Percentiles rank a stretch among this genome's conserved stretches.
Evolutionary conservation across 768 basidiomycete species (phyloP).

Genomic region (Astraeus odoratus): DNA sequence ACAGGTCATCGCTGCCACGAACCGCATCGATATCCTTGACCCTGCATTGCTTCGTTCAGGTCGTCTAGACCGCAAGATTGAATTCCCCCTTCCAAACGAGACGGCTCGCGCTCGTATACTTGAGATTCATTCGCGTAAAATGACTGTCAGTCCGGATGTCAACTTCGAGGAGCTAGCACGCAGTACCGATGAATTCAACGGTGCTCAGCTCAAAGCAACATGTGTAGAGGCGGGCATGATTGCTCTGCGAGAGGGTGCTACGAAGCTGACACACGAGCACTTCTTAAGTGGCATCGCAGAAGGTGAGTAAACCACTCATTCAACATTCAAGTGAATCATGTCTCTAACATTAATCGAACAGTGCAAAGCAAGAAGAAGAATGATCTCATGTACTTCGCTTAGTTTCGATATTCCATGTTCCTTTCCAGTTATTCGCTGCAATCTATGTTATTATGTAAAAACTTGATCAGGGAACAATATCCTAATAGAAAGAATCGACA

Average conservation of each 20-base stretch:
- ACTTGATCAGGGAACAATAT: slow-evolving; percentile 80
- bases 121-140: slow-evolving; percentile 95
- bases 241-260: slow-evolving; percentile 87
- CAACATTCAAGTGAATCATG: slow-evolving; percentile 1
- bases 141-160: slow-evolving; percentile 81
- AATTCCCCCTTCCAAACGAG: slow-evolving; percentile 96
- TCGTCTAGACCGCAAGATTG: slow-evolving; percentile 96
- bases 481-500: too few relatives aligned
- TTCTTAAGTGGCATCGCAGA: slow-evolving; percentile 90
- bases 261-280: slow-evolving; percentile 86
- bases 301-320: slow-evolving; percentile 38
- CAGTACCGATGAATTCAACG: slow-evolving; percentile 98
- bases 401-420: slow-evolving; percentile 22
- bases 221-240: slow-evolving; percentile 99
- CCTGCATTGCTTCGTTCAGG: slow-evolving; percentile 97
- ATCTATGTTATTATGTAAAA: too few relatives aligned
- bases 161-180: slow-evolving; percentile 96
- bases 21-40: slow-evolving; percentile 97
- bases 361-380: slow-evolving; percentile 99
- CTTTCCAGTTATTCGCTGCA: too few relatives aligned
- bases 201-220: slow-evolving; percentile 93
- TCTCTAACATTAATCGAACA: slow-evolving; percentile 33
- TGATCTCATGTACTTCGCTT: slow-evolving; percentile 90
- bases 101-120: slow-evolving; percentile 94
- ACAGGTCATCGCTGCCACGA: slow-evolving; percentile 97